These are phyloP conservation scores for Solanum pinnatisectum DNA, from an alignment of 257 asterid genomes.

Conservation along the genomic window DNA sequence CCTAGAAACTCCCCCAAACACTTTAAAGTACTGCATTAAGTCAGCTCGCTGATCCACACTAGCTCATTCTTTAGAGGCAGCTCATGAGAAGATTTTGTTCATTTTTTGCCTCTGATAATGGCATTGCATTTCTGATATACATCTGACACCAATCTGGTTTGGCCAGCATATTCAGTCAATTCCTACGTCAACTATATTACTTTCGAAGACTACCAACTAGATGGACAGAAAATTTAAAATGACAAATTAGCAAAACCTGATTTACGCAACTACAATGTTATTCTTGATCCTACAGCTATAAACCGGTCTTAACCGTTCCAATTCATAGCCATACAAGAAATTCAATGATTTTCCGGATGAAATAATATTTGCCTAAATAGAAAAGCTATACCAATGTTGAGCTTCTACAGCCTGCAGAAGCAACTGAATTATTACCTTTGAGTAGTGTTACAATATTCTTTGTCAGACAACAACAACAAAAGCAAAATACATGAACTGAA, in stretches of 20 bases:
- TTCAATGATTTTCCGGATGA: neutral
- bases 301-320: neutral
- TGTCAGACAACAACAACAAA: neutral
- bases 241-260: neutral
- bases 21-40: neutral
- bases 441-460: neutral
- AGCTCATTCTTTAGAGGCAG: neutral
- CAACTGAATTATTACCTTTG: neutral
- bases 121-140: neutral
- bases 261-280: neutral
- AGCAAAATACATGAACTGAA: neutral
- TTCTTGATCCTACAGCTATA: neutral
- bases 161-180: neutral
- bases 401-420: neutral
- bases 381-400: too few relatives aligned
- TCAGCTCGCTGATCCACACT: neutral
- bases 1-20: neutral
- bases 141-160: neutral
- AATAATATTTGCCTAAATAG: neutral
- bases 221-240: neutral
- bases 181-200: neutral
- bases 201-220: neutral
- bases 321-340: neutral
- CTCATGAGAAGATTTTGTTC: neutral
- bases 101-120: neutral